These are phyloP conservation scores for Chalciporus pseudorubinellus DNA, from an alignment of 768 basidiomycete genomes.

Conservation along the genomic window DNA sequence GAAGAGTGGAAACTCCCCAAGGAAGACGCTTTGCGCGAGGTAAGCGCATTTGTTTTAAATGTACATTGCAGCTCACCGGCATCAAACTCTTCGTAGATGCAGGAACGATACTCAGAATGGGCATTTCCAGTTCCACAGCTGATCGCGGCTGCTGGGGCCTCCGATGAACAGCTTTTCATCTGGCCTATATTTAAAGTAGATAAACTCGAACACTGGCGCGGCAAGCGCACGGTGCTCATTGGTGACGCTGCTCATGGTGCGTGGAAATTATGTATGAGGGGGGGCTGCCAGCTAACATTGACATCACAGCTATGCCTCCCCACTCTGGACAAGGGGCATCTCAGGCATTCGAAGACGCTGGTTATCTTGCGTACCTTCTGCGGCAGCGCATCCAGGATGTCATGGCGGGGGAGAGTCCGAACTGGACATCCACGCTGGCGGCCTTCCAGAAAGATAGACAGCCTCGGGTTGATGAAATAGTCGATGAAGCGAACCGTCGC, in stretches of 20 bases:
- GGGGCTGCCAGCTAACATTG: neutral
- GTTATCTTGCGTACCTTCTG: slow-evolving; percentile 29
- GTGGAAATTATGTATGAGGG: neutral
- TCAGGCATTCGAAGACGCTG: slow-evolving; percentile 31
- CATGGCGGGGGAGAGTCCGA: neutral
- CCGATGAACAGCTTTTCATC: slow-evolving; percentile 17
- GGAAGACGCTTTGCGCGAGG: slow-evolving; percentile 20
- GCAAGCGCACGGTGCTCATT: slow-evolving; percentile 26
- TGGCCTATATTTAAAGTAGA: slow-evolving; percentile 30
- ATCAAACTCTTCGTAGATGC: slow-evolving; percentile 14
- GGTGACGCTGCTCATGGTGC: slow-evolving; percentile 34
- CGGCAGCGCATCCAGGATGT: slow-evolving; percentile 9
- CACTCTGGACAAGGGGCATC: slow-evolving; percentile 33
- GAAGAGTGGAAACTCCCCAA: slow-evolving; percentile 30
- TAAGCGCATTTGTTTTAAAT: neutral
- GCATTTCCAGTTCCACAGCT: slow-evolving; percentile 29
- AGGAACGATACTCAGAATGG: slow-evolving; percentile 26
- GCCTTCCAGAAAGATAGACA: slow-evolving; percentile 26
- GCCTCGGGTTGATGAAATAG: slow-evolving; percentile 25
- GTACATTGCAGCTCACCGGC: neutral
- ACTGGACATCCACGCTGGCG: slow-evolving; percentile 17
- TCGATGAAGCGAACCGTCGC: slow-evolving; percentile 27
- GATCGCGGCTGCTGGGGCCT: slow-evolving; percentile 19
- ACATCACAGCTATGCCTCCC: slow-evolving; percentile 28
- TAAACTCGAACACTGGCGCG: slow-evolving; percentile 25